phyloP scores from a whole-genome alignment of 2,329 filamentous ascomycete species.

The Apiospora arundinis region DNA sequence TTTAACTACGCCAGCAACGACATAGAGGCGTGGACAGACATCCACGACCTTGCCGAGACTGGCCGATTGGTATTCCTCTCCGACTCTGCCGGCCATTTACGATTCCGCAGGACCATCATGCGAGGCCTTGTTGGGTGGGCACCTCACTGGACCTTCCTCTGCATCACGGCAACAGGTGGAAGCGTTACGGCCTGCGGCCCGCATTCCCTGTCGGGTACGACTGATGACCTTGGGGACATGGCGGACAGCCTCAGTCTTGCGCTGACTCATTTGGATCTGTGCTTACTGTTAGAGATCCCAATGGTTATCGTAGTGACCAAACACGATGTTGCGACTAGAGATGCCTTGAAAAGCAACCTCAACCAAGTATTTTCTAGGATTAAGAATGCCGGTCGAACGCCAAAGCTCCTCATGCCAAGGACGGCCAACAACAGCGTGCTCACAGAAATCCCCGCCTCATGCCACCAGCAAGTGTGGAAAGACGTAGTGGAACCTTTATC shows the following conservation, averaged over 20 bases:
- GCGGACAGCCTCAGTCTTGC: slow-evolving; percentile 72
- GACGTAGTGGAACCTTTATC: slow-evolving; percentile 57
- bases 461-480: slow-evolving; percentile 64
- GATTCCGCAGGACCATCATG: slow-evolving; percentile 87
- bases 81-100: slow-evolving; percentile 89
- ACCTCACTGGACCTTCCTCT: slow-evolving; percentile 91
- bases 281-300: slow-evolving; percentile 79
- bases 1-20: slow-evolving; percentile 88
- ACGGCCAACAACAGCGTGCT: slow-evolving; percentile 57
- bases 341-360: slow-evolving; percentile 72
- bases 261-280: slow-evolving; percentile 82
- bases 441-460: slow-evolving; percentile 59
- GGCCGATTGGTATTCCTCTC: slow-evolving; percentile 86
- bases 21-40: slow-evolving; percentile 92
- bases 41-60: slow-evolving; percentile 77
- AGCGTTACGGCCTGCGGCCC: slow-evolving; percentile 50
- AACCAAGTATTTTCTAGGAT: slow-evolving; percentile 76
- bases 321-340: slow-evolving; percentile 81
- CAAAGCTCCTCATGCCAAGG: slow-evolving; percentile 72
- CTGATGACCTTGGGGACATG: slow-evolving; percentile 57
- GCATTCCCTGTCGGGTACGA: slow-evolving; percentile 53
- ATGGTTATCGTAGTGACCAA: slow-evolving; percentile 89
- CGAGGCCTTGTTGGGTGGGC: slow-evolving; percentile 94
- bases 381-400: slow-evolving; percentile 76
- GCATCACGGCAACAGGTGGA: slow-evolving; percentile 80